phyloP scores from a whole-genome alignment of 2,329 filamentous ascomycete genomes.

The Tolypocladium tropicale region DNA sequence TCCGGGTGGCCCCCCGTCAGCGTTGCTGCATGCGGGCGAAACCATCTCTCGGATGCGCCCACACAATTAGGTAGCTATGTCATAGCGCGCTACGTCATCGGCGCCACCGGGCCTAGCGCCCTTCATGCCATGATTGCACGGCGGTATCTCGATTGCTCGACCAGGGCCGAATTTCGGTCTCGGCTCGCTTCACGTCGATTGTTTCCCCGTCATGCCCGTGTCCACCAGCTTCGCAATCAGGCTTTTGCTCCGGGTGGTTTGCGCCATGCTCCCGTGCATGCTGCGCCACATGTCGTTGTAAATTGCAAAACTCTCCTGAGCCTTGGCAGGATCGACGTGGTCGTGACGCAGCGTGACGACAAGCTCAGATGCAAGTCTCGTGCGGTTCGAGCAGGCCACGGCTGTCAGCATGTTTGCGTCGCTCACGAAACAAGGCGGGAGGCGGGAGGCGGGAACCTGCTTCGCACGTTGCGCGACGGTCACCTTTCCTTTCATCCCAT shows the following conservation, averaged over 20 bases:
- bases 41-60: not conserved
- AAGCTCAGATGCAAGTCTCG: not conserved
- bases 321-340: not conserved
- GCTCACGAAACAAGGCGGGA: not conserved
- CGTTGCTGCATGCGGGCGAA: not conserved
- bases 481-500: not conserved
- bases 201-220: no score
- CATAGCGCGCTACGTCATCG: not conserved
- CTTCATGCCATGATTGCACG: not conserved
- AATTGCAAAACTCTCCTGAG: not conserved
- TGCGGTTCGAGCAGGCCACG: not conserved
- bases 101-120: not conserved
- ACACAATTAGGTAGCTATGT: no score
- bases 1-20: not conserved
- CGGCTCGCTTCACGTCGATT: no score
- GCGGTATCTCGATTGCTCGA: no score
- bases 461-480: not conserved
- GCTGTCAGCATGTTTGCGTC: not conserved
- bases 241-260: not conserved
- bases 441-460: not conserved
- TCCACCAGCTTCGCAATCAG: not conserved
- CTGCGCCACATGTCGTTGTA: not conserved
- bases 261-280: not conserved
- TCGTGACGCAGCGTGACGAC: not conserved
- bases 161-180: no score